These are phyloP conservation scores for Zelonia costaricensis DNA, from an alignment of 208 protist species.

Conservation along the genomic window DNA sequence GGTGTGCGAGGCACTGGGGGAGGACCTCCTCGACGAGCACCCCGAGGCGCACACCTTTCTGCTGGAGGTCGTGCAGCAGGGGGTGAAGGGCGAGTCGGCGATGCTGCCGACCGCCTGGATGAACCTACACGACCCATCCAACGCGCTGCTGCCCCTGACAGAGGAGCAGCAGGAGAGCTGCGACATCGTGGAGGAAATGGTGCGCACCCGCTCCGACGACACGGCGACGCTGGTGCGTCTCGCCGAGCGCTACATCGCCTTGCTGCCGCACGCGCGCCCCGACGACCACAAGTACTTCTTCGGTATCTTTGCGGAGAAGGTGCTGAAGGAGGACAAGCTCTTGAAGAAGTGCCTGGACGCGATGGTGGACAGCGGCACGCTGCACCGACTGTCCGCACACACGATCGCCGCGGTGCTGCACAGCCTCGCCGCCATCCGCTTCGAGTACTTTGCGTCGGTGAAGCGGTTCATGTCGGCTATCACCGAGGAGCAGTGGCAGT, in stretches of 20 bases:
- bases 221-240: slow-evolving; percentile 35
- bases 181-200: slow-evolving; percentile 75
- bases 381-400: slow-evolving; percentile 47
- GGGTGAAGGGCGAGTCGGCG: slow-evolving; percentile 41
- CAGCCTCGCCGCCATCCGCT: slow-evolving; percentile 72
- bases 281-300: slow-evolving; percentile 90
- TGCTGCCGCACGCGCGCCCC: slow-evolving; percentile 58
- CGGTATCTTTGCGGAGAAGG: slow-evolving; percentile 82
- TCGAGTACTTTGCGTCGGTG: slow-evolving; percentile 68
- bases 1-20: slow-evolving; percentile 49
- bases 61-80: slow-evolving; percentile 33
- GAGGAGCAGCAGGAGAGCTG: slow-evolving; percentile 58
- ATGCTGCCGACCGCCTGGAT: slow-evolving; percentile 72
- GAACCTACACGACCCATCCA: slow-evolving; percentile 70
- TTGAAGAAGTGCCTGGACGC: slow-evolving; percentile 69
- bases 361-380: slow-evolving; percentile 45
- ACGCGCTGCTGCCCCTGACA: slow-evolving; percentile 56
- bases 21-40: slow-evolving; percentile 49
- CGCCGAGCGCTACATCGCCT: slow-evolving; percentile 57
- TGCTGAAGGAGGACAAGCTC: slow-evolving; percentile 83
- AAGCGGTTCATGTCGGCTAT: slow-evolving; percentile 65
- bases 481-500: slow-evolving; percentile 75
- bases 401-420: slow-evolving; percentile 77
- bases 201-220: slow-evolving; percentile 57
- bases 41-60: slow-evolving; percentile 50